Evolutionary conservation across 2,329 filamentous ascomycete genomes (phyloP), one percentile per base, ranked within the genome.

Genomic region (Colletotrichum siamense): DNA sequence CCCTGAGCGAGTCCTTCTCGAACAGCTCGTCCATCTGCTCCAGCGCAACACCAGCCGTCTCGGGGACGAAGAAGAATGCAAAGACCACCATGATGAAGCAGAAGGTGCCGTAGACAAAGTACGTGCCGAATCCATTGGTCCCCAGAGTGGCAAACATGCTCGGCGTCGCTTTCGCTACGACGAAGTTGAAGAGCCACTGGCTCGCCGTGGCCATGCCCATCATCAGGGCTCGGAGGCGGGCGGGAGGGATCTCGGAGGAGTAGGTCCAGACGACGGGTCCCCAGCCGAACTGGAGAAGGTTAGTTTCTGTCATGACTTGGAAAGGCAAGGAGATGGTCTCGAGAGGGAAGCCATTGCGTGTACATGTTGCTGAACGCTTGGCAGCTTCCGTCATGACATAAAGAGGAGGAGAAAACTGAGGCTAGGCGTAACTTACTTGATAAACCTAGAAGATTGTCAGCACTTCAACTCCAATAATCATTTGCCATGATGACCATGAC

Each of bases 141-240:
- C 69, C 69, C 8, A 72, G 69, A 10, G 77, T 78, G 84, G 88
- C 86, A 77, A 94, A 86, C 92, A 93, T 93, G 44, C 88, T 88
- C 0, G 91, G 91, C 1, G 91, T 91, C 26, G 90, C 90, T 28
- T 91, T 85, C 8, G 92, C 91, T 22, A 94, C 90, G 3, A 92
- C 91, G 52, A 93, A 89, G 79, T 93, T 93, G 82, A 93, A 93
- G 1, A 93, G 81, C 91, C 91, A 92, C 79, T 93, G 91, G 1
- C 89, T 92, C 3, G 91, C 90, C 0, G 92, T 91, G 0, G 90
- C 91, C 61, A 93, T 86, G 2, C 91, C 87, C 13, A 93, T 91
- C 76, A 92, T 93, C 73, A 91, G 85, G 12, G 88, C 89, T 52
- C 92, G 84, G 4, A 93, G 86, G 16, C 92, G 85, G 7, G 90